phyloP scores from a whole-genome alignment of 2,329 filamentous ascomycete species.

The Cladorrhinum sp. region DNA sequence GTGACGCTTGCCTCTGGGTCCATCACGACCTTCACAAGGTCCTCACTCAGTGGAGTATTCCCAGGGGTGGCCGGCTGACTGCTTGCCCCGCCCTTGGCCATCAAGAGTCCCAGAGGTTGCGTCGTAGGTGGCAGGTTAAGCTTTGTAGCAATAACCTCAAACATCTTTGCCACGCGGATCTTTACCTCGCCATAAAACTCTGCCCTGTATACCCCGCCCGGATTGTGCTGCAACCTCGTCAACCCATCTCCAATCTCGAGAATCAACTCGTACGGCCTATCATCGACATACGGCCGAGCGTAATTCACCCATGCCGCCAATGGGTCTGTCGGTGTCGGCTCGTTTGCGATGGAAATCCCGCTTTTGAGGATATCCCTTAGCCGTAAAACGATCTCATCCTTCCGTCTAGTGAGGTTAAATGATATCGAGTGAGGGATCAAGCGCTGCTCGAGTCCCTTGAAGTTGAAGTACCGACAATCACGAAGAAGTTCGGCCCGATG shows the following conservation, averaged over 20 bases:
- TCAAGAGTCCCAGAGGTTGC: constrained; percentile 63
- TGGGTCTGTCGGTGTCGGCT: constrained; percentile 37
- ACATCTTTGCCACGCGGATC: constrained; percentile 66
- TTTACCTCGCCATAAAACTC: constrained; percentile 73
- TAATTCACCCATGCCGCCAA: constrained; percentile 66
- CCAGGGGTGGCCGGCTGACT: constrained; percentile 64
- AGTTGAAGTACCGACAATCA: constrained; percentile 89
- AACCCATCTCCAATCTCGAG: constrained; percentile 73
- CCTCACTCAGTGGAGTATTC: constrained; percentile 67
- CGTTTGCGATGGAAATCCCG: constrained; percentile 65
- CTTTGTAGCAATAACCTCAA: constrained; percentile 79
- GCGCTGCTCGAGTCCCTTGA: constrained; percentile 86
- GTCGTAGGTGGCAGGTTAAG: constrained; percentile 63
- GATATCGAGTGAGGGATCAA: constrained; percentile 74
- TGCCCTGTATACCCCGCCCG: constrained; percentile 41
- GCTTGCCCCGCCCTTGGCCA: constrained; percentile 60
- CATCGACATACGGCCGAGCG: constrained; percentile 81
- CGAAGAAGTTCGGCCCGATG: constrained; percentile 76
- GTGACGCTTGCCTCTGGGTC: constrained; percentile 57
- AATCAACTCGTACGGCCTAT: constrained; percentile 68
- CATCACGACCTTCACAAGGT: constrained; percentile 63
- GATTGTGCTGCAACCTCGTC: constrained; percentile 52
- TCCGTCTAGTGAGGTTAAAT: constrained; percentile 67
- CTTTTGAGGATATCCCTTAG: constrained; percentile 87
- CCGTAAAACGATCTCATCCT: constrained; percentile 73